phyloP scores from a whole-genome alignment of 2,329 filamentous ascomycete genomes.

The Microthyrium microscopicum region DNA sequence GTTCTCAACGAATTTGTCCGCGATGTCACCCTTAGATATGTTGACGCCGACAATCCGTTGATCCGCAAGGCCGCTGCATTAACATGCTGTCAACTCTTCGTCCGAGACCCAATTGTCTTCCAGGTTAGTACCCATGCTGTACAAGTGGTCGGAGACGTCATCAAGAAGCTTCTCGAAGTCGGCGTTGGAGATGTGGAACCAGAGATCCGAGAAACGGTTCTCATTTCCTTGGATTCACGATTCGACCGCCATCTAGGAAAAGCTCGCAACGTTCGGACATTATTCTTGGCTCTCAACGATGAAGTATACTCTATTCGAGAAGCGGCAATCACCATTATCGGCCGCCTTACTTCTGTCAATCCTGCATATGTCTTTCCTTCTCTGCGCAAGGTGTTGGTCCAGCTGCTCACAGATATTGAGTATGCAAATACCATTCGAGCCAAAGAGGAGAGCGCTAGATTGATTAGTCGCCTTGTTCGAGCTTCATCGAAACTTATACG shows the following conservation, averaged over 20 bases:
- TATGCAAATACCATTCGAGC: slow-evolving; percentile 88
- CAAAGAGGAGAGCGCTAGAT: slow-evolving; percentile 89
- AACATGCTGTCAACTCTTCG: slow-evolving; percentile 94
- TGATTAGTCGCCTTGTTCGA: slow-evolving; percentile 81
- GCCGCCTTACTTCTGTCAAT: slow-evolving; percentile 76
- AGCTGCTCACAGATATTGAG: slow-evolving; percentile 88
- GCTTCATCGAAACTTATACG: slow-evolving; percentile 88
- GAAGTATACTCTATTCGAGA: slow-evolving; percentile 86
- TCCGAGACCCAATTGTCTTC: slow-evolving; percentile 91
- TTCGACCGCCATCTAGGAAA: slow-evolving; percentile 96
- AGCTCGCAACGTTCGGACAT: slow-evolving; percentile 86
- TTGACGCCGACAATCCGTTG: slow-evolving; percentile 86
- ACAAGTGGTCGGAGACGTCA: slow-evolving; percentile 93
- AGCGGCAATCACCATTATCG: slow-evolving; percentile 90
- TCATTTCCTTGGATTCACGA: slow-evolving; percentile 75
- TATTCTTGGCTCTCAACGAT: slow-evolving; percentile 92
- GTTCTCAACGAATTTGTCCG: slow-evolving; percentile 96
- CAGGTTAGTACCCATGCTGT: slow-evolving; percentile 95
- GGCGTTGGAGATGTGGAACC: slow-evolving; percentile 81
- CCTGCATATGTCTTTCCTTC: slow-evolving; percentile 97
- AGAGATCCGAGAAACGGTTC: slow-evolving; percentile 73
- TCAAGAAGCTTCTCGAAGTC: slow-evolving; percentile 88
- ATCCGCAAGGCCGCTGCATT: slow-evolving; percentile 88
- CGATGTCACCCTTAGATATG: slow-evolving; percentile 94
- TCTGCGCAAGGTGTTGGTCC: slow-evolving; percentile 82